Base-by-base conservation (phyloP, 1,284 basidiomycete species). In the Puccinia polysora region DNA sequence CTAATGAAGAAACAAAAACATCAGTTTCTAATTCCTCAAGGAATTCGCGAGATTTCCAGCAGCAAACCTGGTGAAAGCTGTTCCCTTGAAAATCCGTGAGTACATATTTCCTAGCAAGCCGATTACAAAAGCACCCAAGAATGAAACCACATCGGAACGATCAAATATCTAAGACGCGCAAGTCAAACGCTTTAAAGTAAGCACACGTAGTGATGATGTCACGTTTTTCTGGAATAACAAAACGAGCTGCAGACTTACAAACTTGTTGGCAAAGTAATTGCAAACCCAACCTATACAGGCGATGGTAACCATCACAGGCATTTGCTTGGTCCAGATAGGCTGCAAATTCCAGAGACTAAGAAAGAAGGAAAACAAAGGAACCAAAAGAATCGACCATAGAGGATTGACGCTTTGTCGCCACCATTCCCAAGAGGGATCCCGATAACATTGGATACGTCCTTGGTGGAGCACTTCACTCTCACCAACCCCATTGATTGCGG, bases 61-160 rank as follows among this genome's bases (percentile, higher is more conserved):
- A 52, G 90, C 89, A 89, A 91, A 92, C 4, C 87, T 87, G 4
- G 89, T 90, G 80, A 92, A 92, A 28, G 90, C 90, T 3, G 90
- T 91, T 10, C 90, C 90, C n/a, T 88, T 86, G 84, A 90, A 89
- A 77, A 86, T 85, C 69, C 90, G 83, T 71, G 90, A 91, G 79
- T 92, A 92, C 1, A 88, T 80, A 77, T 92, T 92, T 0, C 90
- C 90, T 28, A 92, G 82, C 36, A 91, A 76, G 70, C 90, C 90
- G 50, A 91, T 87, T 7, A 88, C 89, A 76, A 91, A 91, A 28
- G 89, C 89, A 2, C 90, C 90, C 75, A 91, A 88, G n/a, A 89
- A 87, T 49, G 87, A 88, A 23, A 91, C 89, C 60, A 91, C 83
- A 78, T 91, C 89, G 2, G 87, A 88, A 23, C 89, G 86, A 80